Conservation (phyloP, 2,329 filamentous ascomycete genomes). For the Hymenoscyphus fructigenus region DNA sequence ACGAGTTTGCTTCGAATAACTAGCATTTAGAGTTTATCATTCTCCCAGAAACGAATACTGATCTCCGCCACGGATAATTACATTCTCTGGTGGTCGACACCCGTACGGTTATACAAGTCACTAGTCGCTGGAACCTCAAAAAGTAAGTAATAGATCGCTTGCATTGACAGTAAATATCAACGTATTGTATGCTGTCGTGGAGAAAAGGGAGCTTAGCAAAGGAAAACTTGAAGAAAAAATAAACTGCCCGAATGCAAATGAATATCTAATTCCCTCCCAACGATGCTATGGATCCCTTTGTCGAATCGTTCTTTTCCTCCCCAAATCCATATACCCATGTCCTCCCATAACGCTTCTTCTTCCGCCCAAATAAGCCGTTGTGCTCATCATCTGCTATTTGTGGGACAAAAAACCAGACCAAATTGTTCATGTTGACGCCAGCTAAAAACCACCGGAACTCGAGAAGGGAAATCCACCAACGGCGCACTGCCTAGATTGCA, state of each 20-base stretch:
- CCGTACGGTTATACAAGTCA: too few relatives aligned
- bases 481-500: constrained; percentile 66
- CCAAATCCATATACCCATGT: not conserved
- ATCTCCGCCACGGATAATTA: too few relatives aligned
- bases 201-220: not conserved
- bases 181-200: constrained; percentile 5
- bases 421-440: constrained; percentile 31
- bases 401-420: constrained; percentile 16
- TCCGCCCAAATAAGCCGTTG: not conserved
- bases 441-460: constrained; percentile 29
- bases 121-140: too few relatives aligned
- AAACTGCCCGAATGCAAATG: constrained; percentile 24
- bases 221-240: constrained; percentile 3
- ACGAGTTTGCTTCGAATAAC: too few relatives aligned
- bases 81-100: too few relatives aligned
- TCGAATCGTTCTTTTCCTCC: constrained; percentile 4
- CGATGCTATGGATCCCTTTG: constrained; percentile 23
- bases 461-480: constrained; percentile 23
- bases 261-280: constrained; percentile 26
- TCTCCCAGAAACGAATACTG: too few relatives aligned
- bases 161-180: constrained; percentile 6
- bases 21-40: too few relatives aligned
- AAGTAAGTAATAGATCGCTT: too few relatives aligned
- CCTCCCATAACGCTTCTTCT: not conserved
- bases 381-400: not conserved